These are phyloP conservation scores for Pneumocystis wakefieldiae DNA, from an alignment of 1,139 yeast genomes.

Conservation along the genomic window DNA sequence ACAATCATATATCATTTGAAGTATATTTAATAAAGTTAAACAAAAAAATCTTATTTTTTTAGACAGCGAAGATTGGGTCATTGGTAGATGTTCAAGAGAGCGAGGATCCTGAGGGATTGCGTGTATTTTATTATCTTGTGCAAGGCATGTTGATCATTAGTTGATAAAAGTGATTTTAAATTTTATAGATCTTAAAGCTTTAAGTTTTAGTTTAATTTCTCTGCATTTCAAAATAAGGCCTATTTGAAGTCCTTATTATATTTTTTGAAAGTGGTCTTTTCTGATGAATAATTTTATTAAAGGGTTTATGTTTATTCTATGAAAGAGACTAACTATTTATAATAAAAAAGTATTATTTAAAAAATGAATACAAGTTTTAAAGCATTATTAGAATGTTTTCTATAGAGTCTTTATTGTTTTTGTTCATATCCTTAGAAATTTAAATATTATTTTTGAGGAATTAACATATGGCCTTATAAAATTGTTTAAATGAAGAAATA, in stretches of 20 bases:
- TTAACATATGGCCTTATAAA: too few relatives aligned
- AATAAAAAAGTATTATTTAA: too few relatives aligned
- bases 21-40: slow-evolving; percentile 13
- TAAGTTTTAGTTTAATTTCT: slow-evolving; percentile 31
- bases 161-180: background rate
- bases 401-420: too few relatives aligned
- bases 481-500: too few relatives aligned
- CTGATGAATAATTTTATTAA: background rate
- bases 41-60: slow-evolving; percentile 3
- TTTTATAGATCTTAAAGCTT: slow-evolving; percentile 28
- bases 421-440: too few relatives aligned
- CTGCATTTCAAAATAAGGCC: slow-evolving; percentile 29
- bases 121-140: slow-evolving; percentile 32
- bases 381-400: too few relatives aligned
- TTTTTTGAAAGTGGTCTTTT: background rate
- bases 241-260: background rate
- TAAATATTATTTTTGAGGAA: too few relatives aligned
- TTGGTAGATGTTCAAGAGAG: slow-evolving; percentile 35
- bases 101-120: slow-evolving; percentile 25
- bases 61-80: slow-evolving; percentile 30
- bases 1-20: slow-evolving; percentile 26
- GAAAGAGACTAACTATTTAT: too few relatives aligned
- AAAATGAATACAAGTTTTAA: too few relatives aligned
- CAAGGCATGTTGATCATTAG: slow-evolving; percentile 16
- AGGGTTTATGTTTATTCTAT: background rate